These are phyloP conservation scores for Infundibulicybe gibba DNA, from an alignment of 768 basidiomycete genomes.

Conservation along the genomic window DNA sequence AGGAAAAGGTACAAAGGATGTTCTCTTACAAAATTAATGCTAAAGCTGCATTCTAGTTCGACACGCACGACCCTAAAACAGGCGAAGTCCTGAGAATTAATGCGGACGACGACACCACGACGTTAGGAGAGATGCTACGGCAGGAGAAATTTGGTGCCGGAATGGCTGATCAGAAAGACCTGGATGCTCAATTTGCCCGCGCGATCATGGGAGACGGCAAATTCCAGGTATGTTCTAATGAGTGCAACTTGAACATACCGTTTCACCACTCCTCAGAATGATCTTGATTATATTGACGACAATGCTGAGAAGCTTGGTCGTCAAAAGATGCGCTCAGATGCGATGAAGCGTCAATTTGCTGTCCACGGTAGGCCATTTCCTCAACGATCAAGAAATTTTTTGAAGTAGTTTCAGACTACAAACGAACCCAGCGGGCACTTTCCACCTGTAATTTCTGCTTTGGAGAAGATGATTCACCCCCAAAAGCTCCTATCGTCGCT, in stretches of 20 bases:
- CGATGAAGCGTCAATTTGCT: slow-evolving; percentile 95
- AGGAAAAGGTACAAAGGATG: slow-evolving; percentile 47
- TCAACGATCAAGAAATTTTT: too few relatives aligned
- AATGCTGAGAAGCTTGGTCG: slow-evolving; percentile 91
- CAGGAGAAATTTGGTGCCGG: slow-evolving; percentile 92
- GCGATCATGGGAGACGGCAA: slow-evolving; percentile 87
- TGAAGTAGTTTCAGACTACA: slow-evolving; percentile 65
- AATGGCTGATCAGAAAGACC: slow-evolving; percentile 84
- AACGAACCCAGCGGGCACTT: slow-evolving; percentile 87
- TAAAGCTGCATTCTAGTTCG: slow-evolving; percentile 45
- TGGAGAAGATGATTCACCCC: slow-evolving; percentile 87
- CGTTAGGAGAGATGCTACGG: slow-evolving; percentile 87
- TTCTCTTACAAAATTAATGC: slow-evolving; percentile 1
- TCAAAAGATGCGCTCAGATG: slow-evolving; percentile 94
- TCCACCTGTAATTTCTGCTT: slow-evolving; percentile 87
- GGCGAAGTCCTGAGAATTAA: slow-evolving; percentile 88
- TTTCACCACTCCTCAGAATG: slow-evolving; percentile 44
- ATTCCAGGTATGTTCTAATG: slow-evolving; percentile 58
- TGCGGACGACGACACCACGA: slow-evolving; percentile 83
- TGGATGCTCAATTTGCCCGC: slow-evolving; percentile 86
- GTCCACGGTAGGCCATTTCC: slow-evolving; percentile 68
- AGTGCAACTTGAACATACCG: neutral
- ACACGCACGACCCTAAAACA: slow-evolving; percentile 87
- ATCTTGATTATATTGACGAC: slow-evolving; percentile 95
- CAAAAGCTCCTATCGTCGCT: slow-evolving; percentile 84